Conservation (phyloP, 139 green algal genomes). For the Picochlorum sp. region DNA sequence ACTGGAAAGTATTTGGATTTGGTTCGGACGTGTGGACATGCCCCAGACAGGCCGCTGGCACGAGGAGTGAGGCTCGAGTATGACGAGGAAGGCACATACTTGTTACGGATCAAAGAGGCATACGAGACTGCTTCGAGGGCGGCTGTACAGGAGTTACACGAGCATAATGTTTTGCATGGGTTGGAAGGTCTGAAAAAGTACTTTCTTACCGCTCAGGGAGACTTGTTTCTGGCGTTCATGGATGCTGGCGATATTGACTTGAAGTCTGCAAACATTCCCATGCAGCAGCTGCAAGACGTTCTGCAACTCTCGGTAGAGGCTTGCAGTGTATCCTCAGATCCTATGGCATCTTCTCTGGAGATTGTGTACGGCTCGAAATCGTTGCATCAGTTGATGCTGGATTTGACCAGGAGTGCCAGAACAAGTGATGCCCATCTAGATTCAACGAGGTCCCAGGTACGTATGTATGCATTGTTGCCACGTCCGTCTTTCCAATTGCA, state of each 20-base stretch:
- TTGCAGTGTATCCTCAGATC: conserved; percentile 42
- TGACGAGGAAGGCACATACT: conserved; percentile 32
- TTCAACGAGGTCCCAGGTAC: background rate
- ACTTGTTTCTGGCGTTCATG: conserved; percentile 73
- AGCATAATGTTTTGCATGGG: conserved; percentile 32
- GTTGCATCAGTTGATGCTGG: conserved; percentile 48
- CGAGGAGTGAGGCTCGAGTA: conserved; percentile 36
- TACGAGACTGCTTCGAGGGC: conserved; percentile 38
- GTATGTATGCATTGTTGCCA: no score
- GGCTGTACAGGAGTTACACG: conserved; percentile 55
- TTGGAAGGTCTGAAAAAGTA: conserved; percentile 79
- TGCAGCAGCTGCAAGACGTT: conserved; percentile 74
- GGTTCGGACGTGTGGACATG: conserved; percentile 60
- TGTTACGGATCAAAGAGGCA: conserved; percentile 35
- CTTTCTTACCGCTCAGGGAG: conserved; percentile 85
- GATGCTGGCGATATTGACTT: conserved; percentile 74
- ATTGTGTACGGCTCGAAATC: conserved; percentile 54
- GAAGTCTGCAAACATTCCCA: conserved; percentile 37
- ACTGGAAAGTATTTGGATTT: conserved; percentile 88
- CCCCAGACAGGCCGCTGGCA: conserved; percentile 30
- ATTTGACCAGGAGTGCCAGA: conserved; percentile 5
- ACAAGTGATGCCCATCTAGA: background rate
- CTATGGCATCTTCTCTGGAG: conserved; percentile 49
- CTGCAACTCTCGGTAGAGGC: conserved; percentile 62
- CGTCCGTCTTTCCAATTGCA: no score